phyloP scores from a whole-genome alignment of 1,284 basidiomycete genomes.

The Stygiomarasmius scandens region DNA sequence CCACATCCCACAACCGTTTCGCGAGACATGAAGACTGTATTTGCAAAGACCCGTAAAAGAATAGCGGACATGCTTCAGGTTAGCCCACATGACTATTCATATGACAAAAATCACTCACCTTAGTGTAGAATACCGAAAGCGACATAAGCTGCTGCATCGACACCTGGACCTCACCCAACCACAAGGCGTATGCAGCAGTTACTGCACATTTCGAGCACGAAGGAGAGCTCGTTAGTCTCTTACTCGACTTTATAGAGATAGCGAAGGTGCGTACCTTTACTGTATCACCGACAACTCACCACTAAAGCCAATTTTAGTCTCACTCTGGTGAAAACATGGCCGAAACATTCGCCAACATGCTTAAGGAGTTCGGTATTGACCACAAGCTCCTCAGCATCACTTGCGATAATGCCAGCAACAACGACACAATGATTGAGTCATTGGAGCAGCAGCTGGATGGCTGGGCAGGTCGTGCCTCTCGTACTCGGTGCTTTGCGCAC shows the following conservation, averaged over 20 bases:
- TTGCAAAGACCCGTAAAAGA: background rate
- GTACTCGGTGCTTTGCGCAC: background rate
- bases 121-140: conserved; percentile 1
- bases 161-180: conserved; percentile 10
- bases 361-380: background rate
- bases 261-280: background rate
- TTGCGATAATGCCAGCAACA: conserved; percentile 27
- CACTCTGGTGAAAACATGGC: conserved; percentile 6
- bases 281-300: background rate
- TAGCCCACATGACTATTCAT: conserved; percentile 1
- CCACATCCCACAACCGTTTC: conserved; percentile 16
- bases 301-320: background rate
- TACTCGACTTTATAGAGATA: background rate
- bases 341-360: background rate
- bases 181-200: conserved; percentile 1
- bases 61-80: conserved; percentile 18
- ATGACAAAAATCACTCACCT: background rate
- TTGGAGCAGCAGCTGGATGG: conserved; percentile 16
- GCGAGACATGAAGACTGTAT: conserved; percentile 15
- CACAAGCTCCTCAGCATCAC: conserved; percentile 29
- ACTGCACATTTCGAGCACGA: background rate
- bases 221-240: background rate
- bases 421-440: conserved; percentile 24
- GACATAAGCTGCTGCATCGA: conserved; percentile 4
- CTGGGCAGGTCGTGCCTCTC: background rate